phyloP scores from a whole-genome alignment of 768 basidiomycete species.

The Leccinum ochraceum region DNA sequence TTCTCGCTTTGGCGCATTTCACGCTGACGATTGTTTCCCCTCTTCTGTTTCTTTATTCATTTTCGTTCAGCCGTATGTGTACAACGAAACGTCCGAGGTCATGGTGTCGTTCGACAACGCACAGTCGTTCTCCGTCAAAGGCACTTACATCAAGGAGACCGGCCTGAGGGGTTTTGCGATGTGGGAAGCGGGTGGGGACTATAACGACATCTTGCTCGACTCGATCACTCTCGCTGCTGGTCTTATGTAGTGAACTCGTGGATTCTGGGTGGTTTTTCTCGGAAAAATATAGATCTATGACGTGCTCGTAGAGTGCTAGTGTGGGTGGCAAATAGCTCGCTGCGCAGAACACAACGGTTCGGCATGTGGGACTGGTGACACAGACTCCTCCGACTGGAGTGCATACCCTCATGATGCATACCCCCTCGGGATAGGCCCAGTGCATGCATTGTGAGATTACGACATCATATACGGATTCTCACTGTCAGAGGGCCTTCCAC shows the following conservation, averaged over 20 bases:
- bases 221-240: constrained; percentile 38
- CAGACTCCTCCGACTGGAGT: no score
- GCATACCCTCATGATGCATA: no score
- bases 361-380: no score
- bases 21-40: no score
- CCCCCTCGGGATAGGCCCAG: no score
- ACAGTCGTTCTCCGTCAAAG: constrained; percentile 57
- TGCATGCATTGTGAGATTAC: no score
- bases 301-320: not conserved
- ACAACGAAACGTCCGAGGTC: constrained; percentile 50
- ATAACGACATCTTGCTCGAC: constrained; percentile 57
- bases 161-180: constrained; percentile 64
- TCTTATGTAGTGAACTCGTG: not conserved
- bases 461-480: no score
- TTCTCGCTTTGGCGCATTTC: no score
- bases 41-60: no score
- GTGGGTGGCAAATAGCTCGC: no score
- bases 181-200: constrained; percentile 72
- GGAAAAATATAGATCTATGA: not conserved
- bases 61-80: constrained; percentile 41
- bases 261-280: not conserved
- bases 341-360: no score
- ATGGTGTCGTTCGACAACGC: constrained; percentile 67
- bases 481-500: no score
- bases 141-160: constrained; percentile 50